A percentile compares a stretch with the other conserved stretches of the same genome.
phyloP scores from a whole-genome alignment of 805 yeast species.

The Yarrowia bubula region DNA sequence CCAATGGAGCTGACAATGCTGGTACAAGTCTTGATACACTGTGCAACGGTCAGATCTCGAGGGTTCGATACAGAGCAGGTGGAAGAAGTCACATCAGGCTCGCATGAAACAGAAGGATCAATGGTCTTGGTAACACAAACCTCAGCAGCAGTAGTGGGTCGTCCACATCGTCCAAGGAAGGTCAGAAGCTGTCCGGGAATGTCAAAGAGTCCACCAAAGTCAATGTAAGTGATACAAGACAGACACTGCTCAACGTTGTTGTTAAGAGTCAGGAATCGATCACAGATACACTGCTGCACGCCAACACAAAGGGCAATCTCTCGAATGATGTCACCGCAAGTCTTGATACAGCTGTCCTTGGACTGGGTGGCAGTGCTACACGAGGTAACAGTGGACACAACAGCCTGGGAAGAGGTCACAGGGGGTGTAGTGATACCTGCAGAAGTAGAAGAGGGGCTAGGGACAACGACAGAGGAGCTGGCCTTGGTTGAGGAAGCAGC shows the following conservation, averaged over 20 bases:
- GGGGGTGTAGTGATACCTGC: background rate
- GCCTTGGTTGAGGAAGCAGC: background rate
- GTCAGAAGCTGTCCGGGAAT: background rate
- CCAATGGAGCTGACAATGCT: background rate
- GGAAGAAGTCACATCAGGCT: constrained; percentile 2
- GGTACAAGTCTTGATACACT: background rate
- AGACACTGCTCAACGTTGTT: background rate
- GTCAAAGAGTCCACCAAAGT: background rate
- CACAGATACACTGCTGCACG: constrained; percentile 1
- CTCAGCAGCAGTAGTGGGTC: background rate
- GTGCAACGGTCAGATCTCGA: background rate
- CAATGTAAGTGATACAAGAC: constrained; percentile 4
- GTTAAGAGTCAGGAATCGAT: background rate
- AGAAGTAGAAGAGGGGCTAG: background rate
- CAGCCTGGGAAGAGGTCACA: background rate
- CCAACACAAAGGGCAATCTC: constrained; percentile 13
- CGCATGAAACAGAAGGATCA: background rate
- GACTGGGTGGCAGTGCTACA: constrained; percentile 2
- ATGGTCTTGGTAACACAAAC: constrained; percentile 16
- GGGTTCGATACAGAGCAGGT: background rate
- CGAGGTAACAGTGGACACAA: background rate
- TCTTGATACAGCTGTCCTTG: background rate
- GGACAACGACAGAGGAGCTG: background rate
- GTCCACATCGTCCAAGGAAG: background rate
- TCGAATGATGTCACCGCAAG: constrained; percentile 6